Evolutionary conservation across 805 yeast species (phyloP), one percentile per base, ranked within the genome.

Genomic region (Cyberlindnera petersonii): DNA sequence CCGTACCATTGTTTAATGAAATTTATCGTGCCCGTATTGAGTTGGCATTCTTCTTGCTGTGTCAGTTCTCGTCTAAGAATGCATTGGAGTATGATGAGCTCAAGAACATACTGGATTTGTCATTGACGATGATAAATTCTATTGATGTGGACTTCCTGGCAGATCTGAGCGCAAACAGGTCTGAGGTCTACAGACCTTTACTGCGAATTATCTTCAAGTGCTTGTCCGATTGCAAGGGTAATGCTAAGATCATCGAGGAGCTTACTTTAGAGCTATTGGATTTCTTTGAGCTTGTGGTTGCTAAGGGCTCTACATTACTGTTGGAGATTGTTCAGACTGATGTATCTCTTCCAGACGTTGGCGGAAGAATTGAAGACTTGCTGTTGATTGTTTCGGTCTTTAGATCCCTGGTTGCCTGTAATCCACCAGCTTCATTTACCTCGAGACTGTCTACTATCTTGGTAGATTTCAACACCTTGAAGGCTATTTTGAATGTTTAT

Each of bases 11-110:
- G 5, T 75, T 77, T 50, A 58, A 62, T 4, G 72, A 71, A 15
- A 67, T 82, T 3, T 77, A 71, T 48, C 69, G 74, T 33, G 84
- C 74, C 36, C 71, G 95, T 35, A 65, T 80, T 27, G 89, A 86
- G 51, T 61, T 86, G 29, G 84, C 42, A 69, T 88, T 62, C 70
- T 77, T 57, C 64, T 43, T 56, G 24, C 30, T 49, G 14, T 42
- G 47, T 35, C 39, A 53, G 11, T 26, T 45, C 9, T 40, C 56
- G 2, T 23, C 38, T 6, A 27, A 34, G 4, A 32, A 41, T 6
- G 39, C 46, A 5, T 35, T 58, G 6, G 45, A 48, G 23, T 42
- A 42, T 6, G 33, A 37, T 34, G 43, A 52, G 31, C 29, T 37
- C 42, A 38, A 43, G 52, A 35, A 48, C 38, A 37, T 58, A 43